Conservation (phyloP, 208 protist genomes). For the Blechomonas ayalai region DNA sequence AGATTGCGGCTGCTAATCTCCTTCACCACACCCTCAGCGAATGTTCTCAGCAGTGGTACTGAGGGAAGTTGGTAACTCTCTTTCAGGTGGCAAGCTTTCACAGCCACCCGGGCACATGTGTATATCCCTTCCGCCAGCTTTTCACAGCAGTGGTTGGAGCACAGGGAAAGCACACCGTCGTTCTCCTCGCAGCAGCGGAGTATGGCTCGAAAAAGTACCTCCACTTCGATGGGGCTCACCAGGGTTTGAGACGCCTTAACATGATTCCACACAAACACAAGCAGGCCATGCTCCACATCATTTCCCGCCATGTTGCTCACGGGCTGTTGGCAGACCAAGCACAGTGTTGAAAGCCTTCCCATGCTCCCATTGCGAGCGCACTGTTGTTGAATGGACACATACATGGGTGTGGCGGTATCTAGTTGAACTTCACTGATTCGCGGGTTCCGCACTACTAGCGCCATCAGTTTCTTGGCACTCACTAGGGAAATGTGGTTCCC, state of each 20-base stretch:
- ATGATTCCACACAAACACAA: slow-evolving; percentile 20
- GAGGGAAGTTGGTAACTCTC: slow-evolving; percentile 17
- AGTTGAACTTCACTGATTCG: slow-evolving; percentile 53
- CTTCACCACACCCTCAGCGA: slow-evolving; percentile 10
- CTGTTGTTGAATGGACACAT: slow-evolving; percentile 50
- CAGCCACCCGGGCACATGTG: slow-evolving; percentile 22
- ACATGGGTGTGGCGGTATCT: slow-evolving; percentile 59
- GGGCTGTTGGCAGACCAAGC: slow-evolving; percentile 36
- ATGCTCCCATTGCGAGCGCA: slow-evolving; percentile 46
- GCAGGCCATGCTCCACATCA: slow-evolving; percentile 13
- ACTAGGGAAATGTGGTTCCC: slow-evolving; percentile 41
- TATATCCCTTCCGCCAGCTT: slow-evolving; percentile 37
- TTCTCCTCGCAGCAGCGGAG: slow-evolving; percentile 34
- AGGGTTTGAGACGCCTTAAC: slow-evolving; percentile 5
- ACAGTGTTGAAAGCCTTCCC: slow-evolving; percentile 18
- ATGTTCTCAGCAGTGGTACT: slow-evolving; percentile 8
- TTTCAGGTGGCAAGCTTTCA: slow-evolving; percentile 21
- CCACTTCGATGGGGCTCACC: slow-evolving; percentile 25
- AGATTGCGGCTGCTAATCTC: slow-evolving; percentile 7
- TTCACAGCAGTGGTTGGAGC: slow-evolving; percentile 34
- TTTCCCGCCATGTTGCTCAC: slow-evolving; percentile 12
- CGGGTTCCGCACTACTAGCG: slow-evolving; percentile 41
- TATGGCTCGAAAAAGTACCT: slow-evolving; percentile 42
- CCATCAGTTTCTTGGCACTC: slow-evolving; percentile 43
- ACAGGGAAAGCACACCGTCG: slow-evolving; percentile 59